phyloP scores from a whole-genome alignment of 164 flowering plant species.

The Nymphaea thermarum region DNA sequence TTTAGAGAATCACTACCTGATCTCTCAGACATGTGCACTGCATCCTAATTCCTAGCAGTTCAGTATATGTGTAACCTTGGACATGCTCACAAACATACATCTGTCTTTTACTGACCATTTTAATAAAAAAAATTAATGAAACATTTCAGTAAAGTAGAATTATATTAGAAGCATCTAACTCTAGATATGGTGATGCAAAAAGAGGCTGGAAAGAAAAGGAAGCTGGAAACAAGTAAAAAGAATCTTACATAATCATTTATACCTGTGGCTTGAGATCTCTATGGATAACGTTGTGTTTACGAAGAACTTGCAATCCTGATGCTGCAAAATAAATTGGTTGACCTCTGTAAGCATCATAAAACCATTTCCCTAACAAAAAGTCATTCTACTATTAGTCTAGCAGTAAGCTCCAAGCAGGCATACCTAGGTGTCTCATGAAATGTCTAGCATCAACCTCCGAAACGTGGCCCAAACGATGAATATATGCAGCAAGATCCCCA shows the following conservation, averaged over 20 bases:
- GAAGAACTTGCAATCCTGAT: constrained; percentile 45
- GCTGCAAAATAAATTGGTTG: constrained; percentile 15
- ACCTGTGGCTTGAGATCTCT: constrained; percentile 61
- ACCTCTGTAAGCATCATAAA: not conserved
- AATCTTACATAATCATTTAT: not conserved
- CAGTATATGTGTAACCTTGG: too few species aligned
- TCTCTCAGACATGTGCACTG: too few species aligned
- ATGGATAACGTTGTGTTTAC: constrained; percentile 40
- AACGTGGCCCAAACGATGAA: constrained; percentile 33
- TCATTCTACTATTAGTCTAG: not conserved
- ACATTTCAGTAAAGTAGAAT: too few species aligned
- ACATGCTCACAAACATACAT: too few species aligned
- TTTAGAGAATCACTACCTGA: too few species aligned
- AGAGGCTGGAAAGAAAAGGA: not conserved
- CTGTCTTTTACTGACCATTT: too few species aligned
- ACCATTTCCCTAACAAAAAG: not conserved
- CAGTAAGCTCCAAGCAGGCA: not conserved
- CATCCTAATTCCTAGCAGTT: too few species aligned
- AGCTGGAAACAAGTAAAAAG: too few species aligned
- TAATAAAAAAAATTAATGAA: too few species aligned
- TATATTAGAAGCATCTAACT: too few species aligned
- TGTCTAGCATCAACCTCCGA: constrained; percentile 38
- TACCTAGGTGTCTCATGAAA: constrained; percentile 54
- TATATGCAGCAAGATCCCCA: constrained; percentile 47
- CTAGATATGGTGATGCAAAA: not conserved